Conservation (phyloP, 192 early-diverging fungal genomes). For the Coemansia guatemalensis region DNA sequence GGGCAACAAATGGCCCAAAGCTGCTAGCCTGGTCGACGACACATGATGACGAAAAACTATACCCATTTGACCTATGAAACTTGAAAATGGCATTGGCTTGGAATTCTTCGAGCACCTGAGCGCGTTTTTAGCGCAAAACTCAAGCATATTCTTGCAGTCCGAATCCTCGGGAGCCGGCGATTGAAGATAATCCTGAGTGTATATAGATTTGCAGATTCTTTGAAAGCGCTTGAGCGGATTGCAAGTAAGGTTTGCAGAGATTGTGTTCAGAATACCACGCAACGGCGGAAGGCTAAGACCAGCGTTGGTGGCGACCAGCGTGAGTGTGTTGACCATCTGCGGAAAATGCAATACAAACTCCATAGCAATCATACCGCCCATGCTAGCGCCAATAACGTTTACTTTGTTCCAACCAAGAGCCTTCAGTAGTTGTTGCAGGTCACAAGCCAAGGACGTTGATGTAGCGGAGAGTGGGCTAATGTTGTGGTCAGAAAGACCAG, state of each 20-base stretch:
- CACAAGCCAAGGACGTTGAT: conserved; percentile 50
- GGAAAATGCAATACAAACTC: conserved; percentile 65
- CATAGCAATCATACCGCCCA: no score
- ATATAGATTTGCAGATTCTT: conserved; percentile 35
- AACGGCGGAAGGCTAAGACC: conserved; percentile 34
- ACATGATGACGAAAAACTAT: conserved; percentile 45
- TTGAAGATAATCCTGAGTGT: conserved; percentile 29
- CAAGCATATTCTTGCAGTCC: no score
- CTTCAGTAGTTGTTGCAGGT: conserved; percentile 63
- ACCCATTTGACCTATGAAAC: conserved; percentile 39
- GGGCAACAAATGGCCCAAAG: conserved; percentile 26
- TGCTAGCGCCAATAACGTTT: no score
- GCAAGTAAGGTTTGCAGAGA: conserved; percentile 26
- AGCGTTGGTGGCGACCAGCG: no score
- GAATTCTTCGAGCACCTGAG: no score
- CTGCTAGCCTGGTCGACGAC: conserved; percentile 24
- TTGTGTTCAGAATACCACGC: conserved; percentile 30
- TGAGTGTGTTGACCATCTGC: conserved; percentile 51
- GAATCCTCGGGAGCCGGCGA: no score
- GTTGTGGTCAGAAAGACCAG: conserved; percentile 53
- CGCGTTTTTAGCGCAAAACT: conserved; percentile 29
- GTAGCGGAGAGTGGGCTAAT: no score
- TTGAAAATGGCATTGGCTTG: conserved; percentile 38
- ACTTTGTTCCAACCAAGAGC: no score
- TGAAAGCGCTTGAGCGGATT: conserved; percentile 37